A percentile compares a stretch with the other conserved stretches of the same genome.
phyloP scores from a whole-genome alignment of 2,329 filamentous ascomycete species.

The Trichophyton verrucosum region DNA sequence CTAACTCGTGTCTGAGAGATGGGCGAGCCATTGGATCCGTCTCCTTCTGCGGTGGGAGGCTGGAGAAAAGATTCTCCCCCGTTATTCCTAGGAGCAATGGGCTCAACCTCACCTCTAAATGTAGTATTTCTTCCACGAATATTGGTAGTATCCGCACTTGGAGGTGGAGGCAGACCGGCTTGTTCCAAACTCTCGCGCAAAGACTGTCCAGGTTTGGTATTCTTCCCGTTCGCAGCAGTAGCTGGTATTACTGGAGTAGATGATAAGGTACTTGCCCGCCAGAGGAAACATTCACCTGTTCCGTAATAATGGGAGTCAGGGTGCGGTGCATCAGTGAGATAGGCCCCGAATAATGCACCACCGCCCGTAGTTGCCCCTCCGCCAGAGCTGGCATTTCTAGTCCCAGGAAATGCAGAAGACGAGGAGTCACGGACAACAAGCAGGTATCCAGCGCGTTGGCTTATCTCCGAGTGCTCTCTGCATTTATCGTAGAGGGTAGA shows the following conservation, averaged over 20 bases:
- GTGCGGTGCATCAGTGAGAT: conserved; percentile 78
- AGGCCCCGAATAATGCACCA: conserved; percentile 66
- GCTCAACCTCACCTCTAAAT: conserved; percentile 28
- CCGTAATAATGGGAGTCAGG: conserved; percentile 79
- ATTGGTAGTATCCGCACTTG: conserved; percentile 53
- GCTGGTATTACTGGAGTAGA: conserved; percentile 29
- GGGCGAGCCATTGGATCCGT: background rate
- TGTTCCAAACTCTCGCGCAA: conserved; percentile 35
- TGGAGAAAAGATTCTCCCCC: background rate
- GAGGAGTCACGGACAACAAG: conserved; percentile 67
- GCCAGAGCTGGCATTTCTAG: conserved; percentile 5
- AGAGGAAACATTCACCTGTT: conserved; percentile 91
- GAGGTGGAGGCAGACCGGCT: conserved; percentile 54
- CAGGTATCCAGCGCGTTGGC: conserved; percentile 69
- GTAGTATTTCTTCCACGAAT: conserved; percentile 49
- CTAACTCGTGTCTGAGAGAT: background rate
- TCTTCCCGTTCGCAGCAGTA: conserved; percentile 6
- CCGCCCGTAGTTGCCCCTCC: conserved; percentile 25
- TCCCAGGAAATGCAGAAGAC: conserved; percentile 10
- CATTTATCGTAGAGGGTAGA: conserved; percentile 75
- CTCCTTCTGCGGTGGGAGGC: background rate
- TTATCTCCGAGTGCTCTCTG: conserved; percentile 51
- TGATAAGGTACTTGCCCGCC: conserved; percentile 59
- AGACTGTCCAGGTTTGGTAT: background rate
- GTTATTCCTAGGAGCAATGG: background rate